These are phyloP conservation scores for Ustilago curta DNA, from an alignment of 1,284 basidiomycete species.

Conservation along the genomic window DNA sequence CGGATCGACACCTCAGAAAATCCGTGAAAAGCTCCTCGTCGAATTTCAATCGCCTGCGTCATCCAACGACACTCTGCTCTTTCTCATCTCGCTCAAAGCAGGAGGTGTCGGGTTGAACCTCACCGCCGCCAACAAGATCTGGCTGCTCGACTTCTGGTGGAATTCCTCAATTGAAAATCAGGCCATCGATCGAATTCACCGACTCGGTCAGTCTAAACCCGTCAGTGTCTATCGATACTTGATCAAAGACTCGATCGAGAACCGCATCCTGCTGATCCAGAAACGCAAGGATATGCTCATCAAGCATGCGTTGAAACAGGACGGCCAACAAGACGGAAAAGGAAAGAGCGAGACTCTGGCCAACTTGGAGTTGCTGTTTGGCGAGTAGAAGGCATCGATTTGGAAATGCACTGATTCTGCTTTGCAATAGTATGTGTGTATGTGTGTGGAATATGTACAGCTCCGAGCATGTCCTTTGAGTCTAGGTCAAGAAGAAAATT, in stretches of 20 bases:
- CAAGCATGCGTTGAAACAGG: conserved; percentile 69
- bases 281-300: conserved; percentile 92
- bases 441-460: not conserved
- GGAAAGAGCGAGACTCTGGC: conserved; percentile 55
- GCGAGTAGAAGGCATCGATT: conserved; percentile 12
- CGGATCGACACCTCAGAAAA: conserved; percentile 89
- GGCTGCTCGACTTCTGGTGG: conserved; percentile 68
- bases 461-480: not conserved
- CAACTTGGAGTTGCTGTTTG: conserved; percentile 64
- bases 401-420: not conserved
- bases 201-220: conserved; percentile 86
- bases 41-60: conserved; percentile 79
- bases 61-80: conserved; percentile 79
- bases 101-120: conserved; percentile 82
- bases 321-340: not conserved
- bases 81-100: conserved; percentile 90
- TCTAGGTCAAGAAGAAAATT: not conserved
- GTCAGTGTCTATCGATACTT: conserved; percentile 93
- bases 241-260: conserved; percentile 91
- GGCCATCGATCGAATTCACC: conserved; percentile 76
- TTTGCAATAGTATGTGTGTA: not conserved
- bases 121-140: conserved; percentile 65
- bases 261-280: conserved; percentile 77
- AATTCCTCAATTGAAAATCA: conserved; percentile 77
- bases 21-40: conserved; percentile 80